phyloP scores from a whole-genome alignment of 2,329 filamentous ascomycete genomes.

The Aspergillus sp. region DNA sequence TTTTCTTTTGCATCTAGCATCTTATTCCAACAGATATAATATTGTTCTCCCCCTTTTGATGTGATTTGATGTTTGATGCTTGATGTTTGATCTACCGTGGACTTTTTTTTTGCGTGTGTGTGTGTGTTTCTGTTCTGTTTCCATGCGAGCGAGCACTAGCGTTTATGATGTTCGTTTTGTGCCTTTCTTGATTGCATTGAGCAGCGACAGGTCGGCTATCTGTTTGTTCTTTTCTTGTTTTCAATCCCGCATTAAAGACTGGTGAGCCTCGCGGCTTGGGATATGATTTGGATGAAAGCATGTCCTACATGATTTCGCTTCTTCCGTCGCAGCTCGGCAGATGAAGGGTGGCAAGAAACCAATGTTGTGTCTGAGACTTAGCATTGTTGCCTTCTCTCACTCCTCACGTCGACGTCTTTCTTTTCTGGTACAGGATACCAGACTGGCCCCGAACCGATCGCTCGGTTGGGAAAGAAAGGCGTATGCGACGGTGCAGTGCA shows the following conservation, averaged over 20 bases:
- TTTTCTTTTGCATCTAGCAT: conserved; percentile 25
- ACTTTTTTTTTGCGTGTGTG: too few species aligned
- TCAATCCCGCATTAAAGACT: conserved; percentile 39
- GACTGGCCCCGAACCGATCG: conserved; percentile 24
- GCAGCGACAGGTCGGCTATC: conserved; percentile 42
- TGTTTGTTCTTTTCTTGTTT: conserved; percentile 31
- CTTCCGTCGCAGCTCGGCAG: conserved; percentile 19
- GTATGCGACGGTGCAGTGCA: conserved; percentile 14
- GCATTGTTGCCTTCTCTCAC: conserved; percentile 7
- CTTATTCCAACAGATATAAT: conserved; percentile 1
- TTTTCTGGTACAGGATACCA: conserved; percentile 33
- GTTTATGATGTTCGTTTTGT: conserved; percentile 31
- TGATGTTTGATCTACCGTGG: conserved; percentile 2
- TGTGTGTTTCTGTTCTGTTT: conserved; percentile 25
- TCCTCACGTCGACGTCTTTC: conserved; percentile 27
- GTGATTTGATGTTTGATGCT: not conserved
- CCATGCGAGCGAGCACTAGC: conserved; percentile 45
- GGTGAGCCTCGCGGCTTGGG: conserved; percentile 43
- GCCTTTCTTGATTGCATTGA: conserved; percentile 30
- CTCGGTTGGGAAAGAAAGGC: conserved; percentile 9
- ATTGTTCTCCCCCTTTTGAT: conserved; percentile 10
- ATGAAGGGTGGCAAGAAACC: not conserved
- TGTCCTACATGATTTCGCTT: conserved; percentile 24
- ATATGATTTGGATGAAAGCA: conserved; percentile 37
- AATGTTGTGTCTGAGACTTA: conserved; percentile 12